Evolutionary conservation across 2,329 filamentous ascomycete genomes (phyloP).

Genomic region (Calonectria pseudoturangicola): DNA sequence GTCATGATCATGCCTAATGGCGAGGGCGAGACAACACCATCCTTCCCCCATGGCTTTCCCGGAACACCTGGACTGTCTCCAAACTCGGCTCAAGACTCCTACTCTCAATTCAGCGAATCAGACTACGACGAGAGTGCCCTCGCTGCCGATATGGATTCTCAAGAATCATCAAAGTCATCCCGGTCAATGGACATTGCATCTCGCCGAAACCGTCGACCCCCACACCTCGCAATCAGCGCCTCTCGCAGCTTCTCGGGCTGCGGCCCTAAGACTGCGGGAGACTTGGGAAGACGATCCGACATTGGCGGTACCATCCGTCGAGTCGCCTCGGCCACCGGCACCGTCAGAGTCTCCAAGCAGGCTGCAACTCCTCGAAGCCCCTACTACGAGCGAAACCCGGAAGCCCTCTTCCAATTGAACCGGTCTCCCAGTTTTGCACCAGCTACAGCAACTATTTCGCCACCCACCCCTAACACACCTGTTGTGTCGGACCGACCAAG

Average conservation of each 20-base stretch:
- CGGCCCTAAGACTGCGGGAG: conserved; percentile 68
- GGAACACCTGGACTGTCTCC: conserved; percentile 39
- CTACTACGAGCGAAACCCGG: conserved; percentile 66
- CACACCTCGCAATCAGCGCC: conserved; percentile 68
- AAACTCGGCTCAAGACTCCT: conserved; percentile 48
- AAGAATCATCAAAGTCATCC: conserved; percentile 65
- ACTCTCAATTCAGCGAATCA: conserved; percentile 41
- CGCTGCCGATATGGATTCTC: conserved; percentile 43
- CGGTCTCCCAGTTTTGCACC: conserved; percentile 64
- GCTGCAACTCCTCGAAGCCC: conserved; percentile 59
- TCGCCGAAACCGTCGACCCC: conserved; percentile 67
- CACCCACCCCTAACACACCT: conserved; percentile 71
- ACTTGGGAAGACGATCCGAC: conserved; percentile 67
- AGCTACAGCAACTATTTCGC: conserved; percentile 65
- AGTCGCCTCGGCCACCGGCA: conserved; percentile 71
- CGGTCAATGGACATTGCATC: conserved; percentile 73
- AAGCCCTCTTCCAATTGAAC: conserved; percentile 65
- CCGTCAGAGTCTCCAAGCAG: conserved; percentile 59
- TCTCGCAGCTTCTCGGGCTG: conserved; percentile 65
- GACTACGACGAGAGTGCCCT: conserved; percentile 46
- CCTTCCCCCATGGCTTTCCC: conserved; percentile 50
- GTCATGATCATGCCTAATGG: conserved; percentile 50
- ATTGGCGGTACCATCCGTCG: conserved; percentile 70
- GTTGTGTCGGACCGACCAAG: conserved; percentile 61
- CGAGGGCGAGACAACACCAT: conserved; percentile 50